Percentiles rank a stretch among this genome's conserved stretches.
phyloP scores from a whole-genome alignment of 1,139 yeast genomes.

The Magnusiomyces paraingens region DNA sequence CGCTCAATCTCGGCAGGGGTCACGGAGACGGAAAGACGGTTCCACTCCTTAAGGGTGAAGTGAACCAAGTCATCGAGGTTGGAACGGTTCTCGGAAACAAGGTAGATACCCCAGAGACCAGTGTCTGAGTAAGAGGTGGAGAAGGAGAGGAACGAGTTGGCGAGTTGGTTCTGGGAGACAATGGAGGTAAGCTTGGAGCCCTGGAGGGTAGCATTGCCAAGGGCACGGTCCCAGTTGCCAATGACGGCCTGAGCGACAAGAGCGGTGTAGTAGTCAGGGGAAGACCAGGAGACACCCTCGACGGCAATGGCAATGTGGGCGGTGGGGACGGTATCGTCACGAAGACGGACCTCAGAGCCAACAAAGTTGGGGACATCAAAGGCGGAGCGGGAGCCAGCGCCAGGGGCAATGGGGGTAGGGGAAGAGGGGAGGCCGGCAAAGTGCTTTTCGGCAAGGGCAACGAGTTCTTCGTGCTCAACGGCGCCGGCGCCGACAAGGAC shows the following conservation, averaged over 20 bases:
- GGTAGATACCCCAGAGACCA: conserved; percentile 94
- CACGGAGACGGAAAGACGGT: conserved; percentile 72
- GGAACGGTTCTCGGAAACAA: conserved; percentile 70
- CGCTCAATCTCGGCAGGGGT: conserved; percentile 85
- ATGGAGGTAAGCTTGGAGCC: conserved; percentile 82
- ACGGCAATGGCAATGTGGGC: conserved; percentile 91
- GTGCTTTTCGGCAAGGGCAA: conserved; percentile 62
- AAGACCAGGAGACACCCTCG: conserved; percentile 98
- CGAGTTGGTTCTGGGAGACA: conserved; percentile 68
- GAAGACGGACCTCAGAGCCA: conserved; percentile 81
- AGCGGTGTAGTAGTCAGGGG: conserved; percentile 92
- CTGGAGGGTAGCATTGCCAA: conserved; percentile 80
- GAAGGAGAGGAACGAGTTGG: conserved; percentile 93
- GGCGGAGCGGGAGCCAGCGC: conserved; percentile 57
- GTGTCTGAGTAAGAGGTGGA: conserved; percentile 96
- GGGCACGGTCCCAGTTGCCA: conserved; percentile 95
- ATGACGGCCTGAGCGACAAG: conserved; percentile 93
- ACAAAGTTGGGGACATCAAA: conserved; percentile 67
- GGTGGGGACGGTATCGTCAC: conserved; percentile 76
- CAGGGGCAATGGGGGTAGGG: conserved; percentile 57
- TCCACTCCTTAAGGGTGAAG: conserved; percentile 84
- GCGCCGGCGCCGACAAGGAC: conserved; percentile 95
- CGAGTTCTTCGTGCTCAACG: conserved; percentile 80
- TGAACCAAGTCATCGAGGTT: conserved; percentile 62
- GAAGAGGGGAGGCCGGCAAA: conserved; percentile 74